Percentiles rank a stretch among this genome's conserved stretches.
phyloP scores from a whole-genome alignment of 768 basidiomycete genomes.

The Termitomyces bulborhizus region DNA sequence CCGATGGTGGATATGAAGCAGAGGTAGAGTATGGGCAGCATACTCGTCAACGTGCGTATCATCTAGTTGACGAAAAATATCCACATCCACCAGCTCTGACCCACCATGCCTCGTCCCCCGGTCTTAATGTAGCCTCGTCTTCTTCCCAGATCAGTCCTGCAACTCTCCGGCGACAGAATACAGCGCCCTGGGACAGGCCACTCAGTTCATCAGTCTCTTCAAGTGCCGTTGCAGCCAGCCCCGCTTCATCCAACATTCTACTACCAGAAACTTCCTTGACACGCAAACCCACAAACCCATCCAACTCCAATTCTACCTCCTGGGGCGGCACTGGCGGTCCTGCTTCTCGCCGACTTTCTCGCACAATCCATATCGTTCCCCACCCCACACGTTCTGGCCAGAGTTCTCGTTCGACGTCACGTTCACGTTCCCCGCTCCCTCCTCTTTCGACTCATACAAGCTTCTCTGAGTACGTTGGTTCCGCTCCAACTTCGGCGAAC shows the following conservation, averaged over 20 bases:
- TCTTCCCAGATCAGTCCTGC: conserved; percentile 60
- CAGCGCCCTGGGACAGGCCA: conserved; percentile 62
- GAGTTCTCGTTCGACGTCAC: conserved; percentile 90
- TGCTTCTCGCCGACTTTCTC: conserved; percentile 76
- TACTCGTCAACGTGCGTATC: conserved; percentile 73
- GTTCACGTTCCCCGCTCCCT: conserved; percentile 90
- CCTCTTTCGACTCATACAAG: conserved; percentile 56
- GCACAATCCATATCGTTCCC: conserved; percentile 72
- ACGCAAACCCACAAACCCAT: conserved; percentile 49
- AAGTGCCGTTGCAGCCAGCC: conserved; percentile 50
- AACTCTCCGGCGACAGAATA: conserved; percentile 62
- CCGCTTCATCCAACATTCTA: conserved; percentile 51
- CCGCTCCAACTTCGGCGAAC: conserved; percentile 42
- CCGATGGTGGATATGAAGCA: conserved; percentile 79
- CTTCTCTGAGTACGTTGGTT: conserved; percentile 48
- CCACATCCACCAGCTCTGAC: conserved; percentile 36
- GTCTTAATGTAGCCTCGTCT: conserved; percentile 58
- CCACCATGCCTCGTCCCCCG: conserved; percentile 49
- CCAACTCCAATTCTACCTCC: conserved; percentile 38
- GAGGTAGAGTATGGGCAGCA: conserved; percentile 64
- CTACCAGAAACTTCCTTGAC: conserved; percentile 62
- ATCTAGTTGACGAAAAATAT: conserved; percentile 35
- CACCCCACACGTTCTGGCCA: conserved; percentile 66
- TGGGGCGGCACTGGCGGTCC: conserved; percentile 50
- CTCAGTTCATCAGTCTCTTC: conserved; percentile 50